Evolutionary conservation across 176 grass and related monocot species (phyloP), one percentile per base, ranked within the genome.

Genomic region (Rhipidocladum racemiflorum): DNA sequence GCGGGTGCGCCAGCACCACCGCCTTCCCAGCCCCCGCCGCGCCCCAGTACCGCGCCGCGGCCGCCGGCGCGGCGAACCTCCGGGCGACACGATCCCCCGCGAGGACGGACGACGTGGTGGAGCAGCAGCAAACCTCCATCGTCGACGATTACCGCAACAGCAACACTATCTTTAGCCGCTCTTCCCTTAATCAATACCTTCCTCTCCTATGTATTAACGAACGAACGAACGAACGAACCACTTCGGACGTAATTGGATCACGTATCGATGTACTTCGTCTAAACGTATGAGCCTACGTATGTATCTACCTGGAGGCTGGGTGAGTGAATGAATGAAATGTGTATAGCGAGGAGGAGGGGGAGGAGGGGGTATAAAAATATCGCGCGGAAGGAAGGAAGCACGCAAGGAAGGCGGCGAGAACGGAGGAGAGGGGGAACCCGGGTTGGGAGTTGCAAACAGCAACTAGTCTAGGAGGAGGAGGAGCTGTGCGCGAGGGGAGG

Each of bases 111-210:
- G 87, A 64, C 9, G 87, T 68, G 16, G 83, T 85, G 16, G 87
- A 89, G 78, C 87, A 89, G 83, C 83, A 77, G 87, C 77, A 89
- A 36, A 85, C 83, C 77, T 89, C 87, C 87, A 89, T 89, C 14
- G 80, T 72, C 14, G 28, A 11, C 12, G 53, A 23, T 29, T 34
- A 27, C 63, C 48, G 12, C 46, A 46, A 18, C 68, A 34, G 28
- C 27, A 72, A 34, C 45, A 20, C 76, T 36, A 39, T 40, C 21
- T 55, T 56, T 56, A 56, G 21, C 53, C 21, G 21, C 55, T 9
- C n/a, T 21, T 9, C n/a, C 13, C 9, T 39, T 28, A 40, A n/a
- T 44, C 28, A 18, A 38, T 10, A 2, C 62, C 43, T 1, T 6
- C 50, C 14, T 39, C 7, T 13, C 2, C 43, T 29, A 18, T 45